Conservation (phyloP, 495 filamentous ascomycete species). For the Penicillium silybi region DNA sequence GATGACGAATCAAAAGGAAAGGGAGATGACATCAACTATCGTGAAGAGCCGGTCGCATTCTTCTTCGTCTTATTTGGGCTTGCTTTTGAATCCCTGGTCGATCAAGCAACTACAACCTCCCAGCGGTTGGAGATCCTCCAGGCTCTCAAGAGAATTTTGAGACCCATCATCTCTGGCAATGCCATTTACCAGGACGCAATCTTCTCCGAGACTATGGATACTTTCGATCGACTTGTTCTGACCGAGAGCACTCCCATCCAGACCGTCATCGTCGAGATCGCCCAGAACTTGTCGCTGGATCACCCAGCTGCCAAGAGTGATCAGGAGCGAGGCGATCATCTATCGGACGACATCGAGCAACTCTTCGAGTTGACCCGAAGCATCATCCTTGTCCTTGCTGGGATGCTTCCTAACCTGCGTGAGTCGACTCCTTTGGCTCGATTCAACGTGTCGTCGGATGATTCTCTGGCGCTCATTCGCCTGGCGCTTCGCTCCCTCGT, state of each 20-base stretch:
- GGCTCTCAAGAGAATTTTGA: constrained; percentile 90
- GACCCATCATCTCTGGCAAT: constrained; percentile 91
- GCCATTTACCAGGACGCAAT: constrained; percentile 94
- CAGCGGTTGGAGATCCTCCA: constrained; percentile 87
- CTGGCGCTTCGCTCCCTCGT: constrained; percentile 82
- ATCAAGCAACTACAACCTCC: constrained; percentile 67
- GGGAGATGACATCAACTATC: constrained; percentile 84
- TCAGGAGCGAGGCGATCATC: constrained; percentile 62
- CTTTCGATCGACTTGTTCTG: constrained; percentile 86
- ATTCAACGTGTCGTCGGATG: constrained; percentile 59
- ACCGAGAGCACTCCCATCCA: constrained; percentile 91
- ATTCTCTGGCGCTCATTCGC: constrained; percentile 75
- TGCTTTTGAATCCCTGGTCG: constrained; percentile 90
- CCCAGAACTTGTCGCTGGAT: constrained; percentile 78
- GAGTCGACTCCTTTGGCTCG: constrained; percentile 69
- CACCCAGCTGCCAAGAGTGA: constrained; percentile 83
- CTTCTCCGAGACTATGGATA: constrained; percentile 96
- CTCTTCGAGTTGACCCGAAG: constrained; percentile 94
- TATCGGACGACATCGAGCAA: constrained; percentile 96
- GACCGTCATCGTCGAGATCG: constrained; percentile 86
- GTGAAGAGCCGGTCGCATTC: constrained; percentile 96
- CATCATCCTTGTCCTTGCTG: constrained; percentile 87
- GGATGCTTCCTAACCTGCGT: constrained; percentile 79
- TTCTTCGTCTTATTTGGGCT: constrained; percentile 98
- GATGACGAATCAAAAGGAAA: constrained; percentile 45